A percentile compares a stretch with the other conserved stretches of the same genome.
phyloP scores from a whole-genome alignment of 805 yeast genomes.

The Saturnispora kantuleensis region DNA sequence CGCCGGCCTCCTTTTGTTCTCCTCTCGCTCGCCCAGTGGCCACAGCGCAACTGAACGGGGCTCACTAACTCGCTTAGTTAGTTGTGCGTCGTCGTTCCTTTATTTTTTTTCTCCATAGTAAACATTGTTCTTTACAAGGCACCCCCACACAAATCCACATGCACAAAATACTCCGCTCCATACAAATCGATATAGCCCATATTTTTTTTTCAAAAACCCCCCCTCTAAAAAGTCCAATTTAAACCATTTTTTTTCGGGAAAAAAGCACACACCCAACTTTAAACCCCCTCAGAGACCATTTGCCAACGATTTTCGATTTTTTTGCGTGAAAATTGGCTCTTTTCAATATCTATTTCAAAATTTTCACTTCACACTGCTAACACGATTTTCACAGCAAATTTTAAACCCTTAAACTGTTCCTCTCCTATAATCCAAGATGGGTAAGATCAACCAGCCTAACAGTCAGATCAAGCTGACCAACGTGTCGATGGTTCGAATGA shows the following conservation, averaged over 20 bases:
- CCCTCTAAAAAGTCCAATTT: neutral
- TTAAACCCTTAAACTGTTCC: neutral
- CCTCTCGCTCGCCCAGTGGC: too few species aligned
- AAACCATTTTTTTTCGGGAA: neutral
- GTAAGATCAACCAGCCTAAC: conserved; percentile 70
- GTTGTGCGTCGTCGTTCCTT: too few species aligned
- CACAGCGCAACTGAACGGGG: too few species aligned
- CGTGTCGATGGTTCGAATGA: conserved; percentile 85
- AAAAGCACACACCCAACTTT: neutral
- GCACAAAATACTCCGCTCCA: neutral
- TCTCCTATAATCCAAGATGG: conserved; percentile 17
- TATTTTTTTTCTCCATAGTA: too few species aligned
- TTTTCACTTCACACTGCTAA: neutral
- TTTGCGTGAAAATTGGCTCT: neutral
- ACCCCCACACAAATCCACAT: neutral
- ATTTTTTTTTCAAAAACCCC: neutral
- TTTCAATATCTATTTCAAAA: neutral
- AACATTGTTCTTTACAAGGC: too few species aligned
- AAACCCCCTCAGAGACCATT: neutral
- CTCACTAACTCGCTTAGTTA: too few species aligned
- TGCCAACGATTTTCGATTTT: neutral
- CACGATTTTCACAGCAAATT: too few species aligned
- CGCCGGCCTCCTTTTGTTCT: too few species aligned
- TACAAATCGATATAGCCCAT: conserved; percentile 4
- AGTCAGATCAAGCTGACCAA: conserved; percentile 86